These are phyloP conservation scores for Coniferiporia weirii DNA, from an alignment of 1,284 basidiomycete genomes.

Conservation along the genomic window DNA sequence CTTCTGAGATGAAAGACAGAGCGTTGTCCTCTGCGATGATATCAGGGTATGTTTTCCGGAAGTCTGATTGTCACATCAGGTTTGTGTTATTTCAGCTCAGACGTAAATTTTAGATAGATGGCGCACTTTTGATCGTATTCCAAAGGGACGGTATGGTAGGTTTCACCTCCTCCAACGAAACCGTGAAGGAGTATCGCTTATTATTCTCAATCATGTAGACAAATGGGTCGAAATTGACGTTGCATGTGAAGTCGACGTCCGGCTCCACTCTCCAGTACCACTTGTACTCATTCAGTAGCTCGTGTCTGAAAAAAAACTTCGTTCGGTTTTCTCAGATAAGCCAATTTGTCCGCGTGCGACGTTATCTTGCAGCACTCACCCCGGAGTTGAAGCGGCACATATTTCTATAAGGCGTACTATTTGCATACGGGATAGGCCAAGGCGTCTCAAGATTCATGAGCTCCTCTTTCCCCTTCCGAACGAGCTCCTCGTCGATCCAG, in stretches of 20 bases:
- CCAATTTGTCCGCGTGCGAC: not conserved
- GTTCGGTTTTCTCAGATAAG: not conserved
- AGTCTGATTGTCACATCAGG: slow-evolving; percentile 37
- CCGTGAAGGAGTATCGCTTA: slow-evolving; percentile 57
- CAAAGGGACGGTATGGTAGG: slow-evolving; percentile 74
- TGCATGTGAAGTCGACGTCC: slow-evolving; percentile 69
- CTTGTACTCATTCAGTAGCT: slow-evolving; percentile 41
- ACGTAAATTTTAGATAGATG: not conserved
- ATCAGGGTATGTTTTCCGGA: slow-evolving; percentile 55
- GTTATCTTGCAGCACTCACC: slow-evolving; percentile 26
- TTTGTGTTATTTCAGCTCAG: not conserved
- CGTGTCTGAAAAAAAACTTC: slow-evolving; percentile 50
- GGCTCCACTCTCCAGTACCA: slow-evolving; percentile 75
- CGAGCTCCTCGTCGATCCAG: slow-evolving; percentile 59
- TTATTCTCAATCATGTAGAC: slow-evolving; percentile 68
- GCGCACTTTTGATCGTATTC: slow-evolving; percentile 49
- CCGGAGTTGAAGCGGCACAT: slow-evolving; percentile 54
- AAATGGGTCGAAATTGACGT: slow-evolving; percentile 72
- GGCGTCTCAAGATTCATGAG: not conserved
- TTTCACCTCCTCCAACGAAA: slow-evolving; percentile 72
- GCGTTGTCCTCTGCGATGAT: slow-evolving; percentile 62
- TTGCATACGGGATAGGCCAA: slow-evolving; percentile 13
- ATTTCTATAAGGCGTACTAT: slow-evolving; percentile 24
- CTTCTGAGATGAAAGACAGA: slow-evolving; percentile 62
- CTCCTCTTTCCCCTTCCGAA: slow-evolving; percentile 40